Conservation (phyloP, 495 filamentous ascomycete genomes). For the Aspergillus biplanus region DNA sequence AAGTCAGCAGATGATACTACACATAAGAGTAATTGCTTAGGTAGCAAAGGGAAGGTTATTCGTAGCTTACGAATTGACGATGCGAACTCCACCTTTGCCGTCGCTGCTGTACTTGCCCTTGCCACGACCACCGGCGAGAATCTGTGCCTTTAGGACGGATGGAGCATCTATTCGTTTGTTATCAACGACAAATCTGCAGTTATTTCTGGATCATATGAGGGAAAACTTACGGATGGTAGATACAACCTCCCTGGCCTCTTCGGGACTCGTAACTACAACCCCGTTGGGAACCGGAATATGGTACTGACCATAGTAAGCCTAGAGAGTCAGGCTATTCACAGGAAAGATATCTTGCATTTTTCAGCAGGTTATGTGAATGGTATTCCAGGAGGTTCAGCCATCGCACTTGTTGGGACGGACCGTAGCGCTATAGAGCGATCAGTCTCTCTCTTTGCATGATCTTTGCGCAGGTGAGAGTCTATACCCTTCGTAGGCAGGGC, state of each 20-base stretch:
- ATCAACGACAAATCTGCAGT: not conserved
- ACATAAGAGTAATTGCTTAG: no score
- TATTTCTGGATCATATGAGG: not conserved
- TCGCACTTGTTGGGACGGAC: slow-evolving; percentile 21
- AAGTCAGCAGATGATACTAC: not conserved
- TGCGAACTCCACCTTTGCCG: slow-evolving; percentile 36
- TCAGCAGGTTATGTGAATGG: slow-evolving; percentile 34
- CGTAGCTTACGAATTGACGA: slow-evolving; percentile 33
- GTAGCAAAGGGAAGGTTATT: no score
- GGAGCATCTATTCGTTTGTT: slow-evolving; percentile 28
- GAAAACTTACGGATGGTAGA: slow-evolving; percentile 27
- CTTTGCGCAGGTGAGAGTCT: not conserved
- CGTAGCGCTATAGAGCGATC: not conserved
- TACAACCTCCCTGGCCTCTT: slow-evolving; percentile 32
- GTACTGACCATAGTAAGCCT: slow-evolving; percentile 22
- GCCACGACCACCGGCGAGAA: slow-evolving; percentile 37
- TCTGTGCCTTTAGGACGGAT: slow-evolving; percentile 37
- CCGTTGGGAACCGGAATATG: slow-evolving; percentile 36
- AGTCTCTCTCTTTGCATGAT: not conserved
- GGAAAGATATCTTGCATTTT: slow-evolving; percentile 25
- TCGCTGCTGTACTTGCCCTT: slow-evolving; percentile 38
- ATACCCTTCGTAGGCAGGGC: not conserved
- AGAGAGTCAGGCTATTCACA: not conserved
- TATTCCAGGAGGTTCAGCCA: slow-evolving; percentile 32
- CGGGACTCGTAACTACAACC: slow-evolving; percentile 26